phyloP scores from a whole-genome alignment of 108 stramenopile species.

The Fragilaria crotonensis region DNA sequence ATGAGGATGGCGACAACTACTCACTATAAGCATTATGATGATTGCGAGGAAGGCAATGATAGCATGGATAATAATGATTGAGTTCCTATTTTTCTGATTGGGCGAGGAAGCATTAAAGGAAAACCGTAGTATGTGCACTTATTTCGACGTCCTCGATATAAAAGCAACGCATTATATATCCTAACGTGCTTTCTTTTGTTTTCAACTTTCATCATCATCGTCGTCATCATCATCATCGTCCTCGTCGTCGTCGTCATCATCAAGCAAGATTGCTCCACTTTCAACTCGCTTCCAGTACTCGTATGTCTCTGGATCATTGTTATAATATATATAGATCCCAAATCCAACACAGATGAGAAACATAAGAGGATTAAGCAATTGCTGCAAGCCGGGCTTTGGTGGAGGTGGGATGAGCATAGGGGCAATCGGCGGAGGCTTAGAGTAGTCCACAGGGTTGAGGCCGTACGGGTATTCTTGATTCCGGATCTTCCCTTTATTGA shows the following conservation, averaged over 20 bases:
- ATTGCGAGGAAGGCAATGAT: too few species aligned
- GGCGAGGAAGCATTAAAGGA: too few species aligned
- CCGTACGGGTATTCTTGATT: constrained; percentile 11
- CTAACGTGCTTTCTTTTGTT: too few species aligned
- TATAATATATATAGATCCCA: constrained; percentile 33
- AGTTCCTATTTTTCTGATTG: too few species aligned
- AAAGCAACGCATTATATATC: too few species aligned
- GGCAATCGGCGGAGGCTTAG: constrained; percentile 23
- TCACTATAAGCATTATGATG: too few species aligned
- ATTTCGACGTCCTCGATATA: too few species aligned
- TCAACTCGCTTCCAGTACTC: constrained; percentile 47
- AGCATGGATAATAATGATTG: too few species aligned
- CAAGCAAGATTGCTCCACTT: constrained; percentile 18
- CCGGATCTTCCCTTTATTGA: not conserved
- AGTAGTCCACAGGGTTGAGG: constrained; percentile 34
- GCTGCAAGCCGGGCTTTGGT: constrained; percentile 34
- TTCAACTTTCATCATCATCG: constrained; percentile 8
- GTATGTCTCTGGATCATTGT: constrained; percentile 41
- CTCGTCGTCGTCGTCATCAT: constrained; percentile 35
- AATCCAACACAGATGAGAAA: constrained; percentile 6
- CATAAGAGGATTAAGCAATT: not conserved
- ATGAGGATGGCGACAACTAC: too few species aligned
- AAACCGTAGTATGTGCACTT: too few species aligned
- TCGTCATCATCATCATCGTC: constrained; percentile 32
- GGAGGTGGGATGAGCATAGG: constrained; percentile 19